These are phyloP conservation scores for Floccularia luteovirens DNA, from an alignment of 768 basidiomycete genomes.

Conservation along the genomic window DNA sequence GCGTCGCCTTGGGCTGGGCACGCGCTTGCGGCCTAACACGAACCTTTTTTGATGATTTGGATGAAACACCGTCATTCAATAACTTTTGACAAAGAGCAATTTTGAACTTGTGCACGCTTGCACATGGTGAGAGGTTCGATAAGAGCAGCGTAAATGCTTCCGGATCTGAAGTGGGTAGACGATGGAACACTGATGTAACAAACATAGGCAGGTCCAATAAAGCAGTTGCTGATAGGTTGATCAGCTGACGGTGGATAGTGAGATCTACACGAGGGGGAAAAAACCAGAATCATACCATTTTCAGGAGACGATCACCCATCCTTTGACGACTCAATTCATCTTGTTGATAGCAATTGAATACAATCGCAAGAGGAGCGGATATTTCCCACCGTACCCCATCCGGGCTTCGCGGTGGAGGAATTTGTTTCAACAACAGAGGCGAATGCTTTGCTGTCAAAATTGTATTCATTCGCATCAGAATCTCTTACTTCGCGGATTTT, in stretches of 20 bases:
- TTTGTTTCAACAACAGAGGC: constrained; percentile 47
- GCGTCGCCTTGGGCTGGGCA: constrained; percentile 20
- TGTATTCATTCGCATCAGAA: constrained; percentile 3
- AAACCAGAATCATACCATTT: constrained; percentile 8
- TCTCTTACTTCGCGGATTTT: constrained; percentile 3
- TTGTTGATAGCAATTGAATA: constrained; percentile 24
- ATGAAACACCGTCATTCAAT: constrained; percentile 16
- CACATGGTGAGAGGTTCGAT: constrained; percentile 22
- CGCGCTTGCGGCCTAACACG: constrained; percentile 25
- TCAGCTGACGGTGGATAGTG: constrained; percentile 19
- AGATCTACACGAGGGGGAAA: background rate
- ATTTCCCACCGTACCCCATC: constrained; percentile 45
- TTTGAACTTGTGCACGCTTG: constrained; percentile 28
- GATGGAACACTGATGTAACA: constrained; percentile 23
- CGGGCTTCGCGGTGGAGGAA: constrained; percentile 44
- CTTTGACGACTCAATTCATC: constrained; percentile 15
- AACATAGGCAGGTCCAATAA: constrained; percentile 29
- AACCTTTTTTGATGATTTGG: constrained; percentile 6
- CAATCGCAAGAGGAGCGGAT: constrained; percentile 8
- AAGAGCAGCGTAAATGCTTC: constrained; percentile 20
- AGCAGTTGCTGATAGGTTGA: constrained; percentile 28
- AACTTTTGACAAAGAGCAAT: constrained; percentile 30
- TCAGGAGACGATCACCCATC: constrained; percentile 21
- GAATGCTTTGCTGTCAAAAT: constrained; percentile 26
- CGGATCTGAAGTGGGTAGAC: constrained; percentile 19